Conservation (phyloP, 257 asterid genomes). For the Lithospermum erythrorhizon region DNA sequence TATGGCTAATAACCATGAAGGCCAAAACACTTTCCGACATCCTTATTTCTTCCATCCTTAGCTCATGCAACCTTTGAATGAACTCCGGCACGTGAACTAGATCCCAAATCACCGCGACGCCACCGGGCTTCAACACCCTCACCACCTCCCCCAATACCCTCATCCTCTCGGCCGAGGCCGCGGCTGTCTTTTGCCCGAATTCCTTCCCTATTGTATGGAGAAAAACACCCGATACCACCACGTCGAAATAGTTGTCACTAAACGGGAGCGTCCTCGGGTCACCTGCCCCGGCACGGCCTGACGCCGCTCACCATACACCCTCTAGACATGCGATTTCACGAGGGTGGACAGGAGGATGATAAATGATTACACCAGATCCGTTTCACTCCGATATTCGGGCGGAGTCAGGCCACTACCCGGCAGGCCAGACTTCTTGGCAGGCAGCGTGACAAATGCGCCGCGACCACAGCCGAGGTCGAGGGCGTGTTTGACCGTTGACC, state of each 20-base stretch:
- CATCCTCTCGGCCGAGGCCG: slow-evolving; percentile 67
- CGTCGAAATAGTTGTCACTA: slow-evolving; percentile 61
- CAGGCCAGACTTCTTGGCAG: slow-evolving; percentile 78
- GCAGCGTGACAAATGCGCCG: slow-evolving; percentile 57
- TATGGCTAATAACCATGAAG: slow-evolving; percentile 62
- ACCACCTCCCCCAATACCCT: slow-evolving; percentile 63
- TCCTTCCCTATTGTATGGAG: slow-evolving; percentile 72
- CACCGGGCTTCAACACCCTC: slow-evolving; percentile 61
- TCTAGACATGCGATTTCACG: slow-evolving; percentile 53
- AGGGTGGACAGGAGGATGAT: slow-evolving; percentile 30
- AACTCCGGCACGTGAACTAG: slow-evolving; percentile 60
- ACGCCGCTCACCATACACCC: too few relatives aligned
- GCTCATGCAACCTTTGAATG: slow-evolving; percentile 48
- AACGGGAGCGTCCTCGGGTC: slow-evolving; percentile 67
- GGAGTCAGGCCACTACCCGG: slow-evolving; percentile 56
- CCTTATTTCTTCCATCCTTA: slow-evolving; percentile 62
- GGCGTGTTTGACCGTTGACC: slow-evolving; percentile 68
- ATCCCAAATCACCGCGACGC: slow-evolving; percentile 72
- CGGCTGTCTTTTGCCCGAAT: slow-evolving; percentile 49
- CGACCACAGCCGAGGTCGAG: slow-evolving; percentile 83
- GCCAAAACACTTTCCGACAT: slow-evolving; percentile 74
- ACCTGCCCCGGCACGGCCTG: slow-evolving; percentile 72
- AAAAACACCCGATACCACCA: slow-evolving; percentile 65
- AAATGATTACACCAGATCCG: not conserved
- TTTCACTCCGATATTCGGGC: slow-evolving; percentile 11